Conservation (phyloP, 345 rosid genomes). For the Murraya paniculata region DNA sequence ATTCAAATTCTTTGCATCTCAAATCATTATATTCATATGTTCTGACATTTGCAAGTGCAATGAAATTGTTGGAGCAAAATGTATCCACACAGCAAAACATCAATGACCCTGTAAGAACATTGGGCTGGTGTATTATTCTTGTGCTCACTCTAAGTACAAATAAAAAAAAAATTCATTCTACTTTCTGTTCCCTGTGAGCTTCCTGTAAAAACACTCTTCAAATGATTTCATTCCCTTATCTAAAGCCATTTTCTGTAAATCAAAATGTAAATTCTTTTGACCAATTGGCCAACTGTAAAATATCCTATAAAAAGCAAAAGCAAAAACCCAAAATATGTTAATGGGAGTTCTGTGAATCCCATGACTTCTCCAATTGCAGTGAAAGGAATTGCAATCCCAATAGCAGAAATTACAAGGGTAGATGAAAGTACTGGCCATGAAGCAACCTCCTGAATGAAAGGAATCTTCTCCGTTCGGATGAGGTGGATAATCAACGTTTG, state of each 20-base stretch:
- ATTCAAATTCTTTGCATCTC: not conserved
- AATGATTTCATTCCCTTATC: not conserved
- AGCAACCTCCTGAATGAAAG: slow-evolving; percentile 58
- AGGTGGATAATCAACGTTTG: slow-evolving; percentile 63
- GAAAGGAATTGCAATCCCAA: slow-evolving; percentile 50
- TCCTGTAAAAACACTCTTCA: not conserved
- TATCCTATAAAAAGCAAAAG: slow-evolving; percentile 57
- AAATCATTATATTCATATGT: slow-evolving; percentile 17
- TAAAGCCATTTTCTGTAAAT: slow-evolving; percentile 54
- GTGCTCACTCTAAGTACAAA: slow-evolving; percentile 18
- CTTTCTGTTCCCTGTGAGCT: not conserved
- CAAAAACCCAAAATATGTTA: slow-evolving; percentile 53
- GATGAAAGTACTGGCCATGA: slow-evolving; percentile 61
- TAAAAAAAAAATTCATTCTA: not conserved
- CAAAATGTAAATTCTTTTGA: slow-evolving; percentile 54
- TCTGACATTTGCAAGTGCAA: slow-evolving; percentile 9
- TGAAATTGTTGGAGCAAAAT: slow-evolving; percentile 1
- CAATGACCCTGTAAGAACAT: slow-evolving; percentile 7
- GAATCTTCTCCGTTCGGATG: slow-evolving; percentile 62
- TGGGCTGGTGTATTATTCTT: slow-evolving; percentile 1
- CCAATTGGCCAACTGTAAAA: slow-evolving; percentile 56
- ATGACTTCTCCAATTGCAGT: slow-evolving; percentile 37
- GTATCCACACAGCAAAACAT: not conserved
- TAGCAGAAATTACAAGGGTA: slow-evolving; percentile 47
- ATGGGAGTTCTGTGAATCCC: slow-evolving; percentile 44